Percentiles rank a stretch among this genome's conserved stretches.
Evolutionary conservation across 352 stramenopile species (phyloP).

Genomic region (Globisporangium nagaii): DNA sequence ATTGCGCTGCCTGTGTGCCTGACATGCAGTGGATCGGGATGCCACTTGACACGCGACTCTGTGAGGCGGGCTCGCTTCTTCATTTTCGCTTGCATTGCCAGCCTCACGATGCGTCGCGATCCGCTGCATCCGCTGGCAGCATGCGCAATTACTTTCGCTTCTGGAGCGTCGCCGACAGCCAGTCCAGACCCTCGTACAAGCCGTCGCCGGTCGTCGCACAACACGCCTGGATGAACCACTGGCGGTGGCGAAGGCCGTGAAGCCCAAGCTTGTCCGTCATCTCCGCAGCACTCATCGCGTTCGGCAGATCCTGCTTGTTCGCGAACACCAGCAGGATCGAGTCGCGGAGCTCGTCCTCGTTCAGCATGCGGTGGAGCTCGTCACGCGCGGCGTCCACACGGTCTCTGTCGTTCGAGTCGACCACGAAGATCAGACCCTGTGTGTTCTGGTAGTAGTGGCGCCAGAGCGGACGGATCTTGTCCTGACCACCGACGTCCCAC

Average conservation of each 20-base stretch:
- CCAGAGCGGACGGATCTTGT: slow-evolving; percentile 98
- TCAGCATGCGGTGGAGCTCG: slow-evolving; percentile 98
- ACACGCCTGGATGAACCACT: slow-evolving; percentile 99
- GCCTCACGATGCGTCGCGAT: too few relatives aligned
- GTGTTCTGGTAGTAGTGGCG: slow-evolving; percentile 99
- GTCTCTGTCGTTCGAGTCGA: slow-evolving; percentile 98
- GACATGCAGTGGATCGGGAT: too few relatives aligned
- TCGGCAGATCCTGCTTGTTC: slow-evolving; percentile 99
- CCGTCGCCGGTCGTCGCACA: slow-evolving; percentile 98
- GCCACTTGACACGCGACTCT: too few relatives aligned
- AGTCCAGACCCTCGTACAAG: slow-evolving; percentile 99
- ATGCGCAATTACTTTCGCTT: slow-evolving; percentile 84
- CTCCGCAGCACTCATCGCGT: slow-evolving; percentile 96
- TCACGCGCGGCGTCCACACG: slow-evolving; percentile 96
- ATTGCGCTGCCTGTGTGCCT: too few relatives aligned
- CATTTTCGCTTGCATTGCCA: too few relatives aligned
- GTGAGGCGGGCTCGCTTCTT: too few relatives aligned
- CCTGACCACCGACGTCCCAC: slow-evolving; percentile 99
- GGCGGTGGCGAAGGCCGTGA: slow-evolving; percentile 93
- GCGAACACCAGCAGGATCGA: slow-evolving; percentile 97
- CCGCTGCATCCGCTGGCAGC: too few relatives aligned
- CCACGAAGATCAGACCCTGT: slow-evolving; percentile 99
- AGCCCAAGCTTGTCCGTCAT: slow-evolving; percentile 99
- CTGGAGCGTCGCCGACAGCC: slow-evolving; percentile 89
- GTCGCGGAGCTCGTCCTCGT: slow-evolving; percentile 97